phyloP scores from a whole-genome alignment of 202 grass and related monocot species.

The Saccharum hybrid region DNA sequence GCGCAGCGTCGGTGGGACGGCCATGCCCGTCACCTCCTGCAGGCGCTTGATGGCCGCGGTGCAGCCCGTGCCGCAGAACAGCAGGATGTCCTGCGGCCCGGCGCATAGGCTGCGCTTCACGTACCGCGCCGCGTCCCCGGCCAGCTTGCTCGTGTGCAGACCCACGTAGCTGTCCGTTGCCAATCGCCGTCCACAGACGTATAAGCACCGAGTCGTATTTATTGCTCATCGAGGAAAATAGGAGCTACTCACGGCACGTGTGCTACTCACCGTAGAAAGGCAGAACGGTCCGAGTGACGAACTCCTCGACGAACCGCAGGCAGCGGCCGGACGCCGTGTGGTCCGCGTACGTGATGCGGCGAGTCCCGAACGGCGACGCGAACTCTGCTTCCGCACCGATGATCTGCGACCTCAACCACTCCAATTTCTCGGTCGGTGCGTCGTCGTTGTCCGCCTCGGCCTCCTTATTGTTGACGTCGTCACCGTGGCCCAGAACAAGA shows the following conservation, averaged over 20 bases:
- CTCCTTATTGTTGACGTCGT: not conserved
- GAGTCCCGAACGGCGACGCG: constrained; percentile 55
- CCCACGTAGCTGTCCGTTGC: constrained; percentile 71
- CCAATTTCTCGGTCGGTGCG: constrained; percentile 29
- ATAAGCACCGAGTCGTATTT: not conserved
- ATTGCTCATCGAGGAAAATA: not conserved
- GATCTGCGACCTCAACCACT: constrained; percentile 64
- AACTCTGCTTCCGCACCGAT: constrained; percentile 60
- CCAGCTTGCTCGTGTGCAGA: constrained; percentile 55
- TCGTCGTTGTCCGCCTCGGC: not conserved
- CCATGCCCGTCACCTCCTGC: constrained; percentile 34
- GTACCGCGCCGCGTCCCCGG: constrained; percentile 53
- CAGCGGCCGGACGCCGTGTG: constrained; percentile 64
- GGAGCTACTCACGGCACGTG: too few species aligned
- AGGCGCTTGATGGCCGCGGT: constrained; percentile 21
- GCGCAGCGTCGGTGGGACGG: not conserved
- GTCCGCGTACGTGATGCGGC: constrained; percentile 73
- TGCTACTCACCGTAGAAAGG: constrained; percentile 57
- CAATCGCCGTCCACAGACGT: not conserved
- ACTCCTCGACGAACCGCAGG: constrained; percentile 67
- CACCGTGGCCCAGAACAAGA: constrained; percentile 16
- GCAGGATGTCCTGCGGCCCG: constrained; percentile 3
- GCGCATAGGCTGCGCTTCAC: constrained; percentile 58
- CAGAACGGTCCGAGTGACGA: constrained; percentile 56
- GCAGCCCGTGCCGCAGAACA: constrained; percentile 34